These are phyloP conservation scores for Cordyceps pruinosa DNA, from an alignment of 2,329 filamentous ascomycete species.

Conservation along the genomic window DNA sequence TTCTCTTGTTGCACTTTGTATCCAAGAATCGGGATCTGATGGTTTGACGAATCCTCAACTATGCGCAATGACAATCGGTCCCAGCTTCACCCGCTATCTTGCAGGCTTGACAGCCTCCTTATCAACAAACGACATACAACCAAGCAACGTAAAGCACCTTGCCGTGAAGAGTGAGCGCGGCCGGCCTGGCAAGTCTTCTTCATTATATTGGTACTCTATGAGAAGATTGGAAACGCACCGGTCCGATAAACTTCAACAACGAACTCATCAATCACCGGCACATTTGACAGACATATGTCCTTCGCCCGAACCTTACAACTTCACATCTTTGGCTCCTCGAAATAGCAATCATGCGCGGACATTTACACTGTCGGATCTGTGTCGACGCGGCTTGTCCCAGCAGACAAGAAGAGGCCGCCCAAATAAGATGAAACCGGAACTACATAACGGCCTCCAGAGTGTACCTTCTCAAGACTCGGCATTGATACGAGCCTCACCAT, in stretches of 20 bases:
- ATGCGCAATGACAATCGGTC: constrained; percentile 29
- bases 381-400: constrained; percentile 18
- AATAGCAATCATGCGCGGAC: not conserved
- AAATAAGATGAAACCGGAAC: constrained; percentile 18
- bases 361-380: constrained; percentile 21
- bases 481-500: not conserved
- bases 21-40: constrained; percentile 20
- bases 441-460: not conserved
- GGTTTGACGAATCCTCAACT: constrained; percentile 32
- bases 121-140: constrained; percentile 26
- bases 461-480: not conserved
- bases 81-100: constrained; percentile 31
- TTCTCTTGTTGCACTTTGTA: constrained; percentile 24
- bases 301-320: not conserved
- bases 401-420: constrained; percentile 24
- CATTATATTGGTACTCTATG: constrained; percentile 29
- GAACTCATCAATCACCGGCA: not conserved
- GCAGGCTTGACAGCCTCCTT: constrained; percentile 31
- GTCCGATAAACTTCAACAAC: constrained; percentile 2
- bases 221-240: constrained; percentile 24
- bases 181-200: constrained; percentile 31
- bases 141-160: constrained; percentile 26
- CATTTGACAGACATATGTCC: not conserved
- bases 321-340: not conserved
- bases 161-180: constrained; percentile 30